These are phyloP conservation scores for Fusarium sp. DNA, from an alignment of 2,329 filamentous ascomycete species.

Conservation along the genomic window DNA sequence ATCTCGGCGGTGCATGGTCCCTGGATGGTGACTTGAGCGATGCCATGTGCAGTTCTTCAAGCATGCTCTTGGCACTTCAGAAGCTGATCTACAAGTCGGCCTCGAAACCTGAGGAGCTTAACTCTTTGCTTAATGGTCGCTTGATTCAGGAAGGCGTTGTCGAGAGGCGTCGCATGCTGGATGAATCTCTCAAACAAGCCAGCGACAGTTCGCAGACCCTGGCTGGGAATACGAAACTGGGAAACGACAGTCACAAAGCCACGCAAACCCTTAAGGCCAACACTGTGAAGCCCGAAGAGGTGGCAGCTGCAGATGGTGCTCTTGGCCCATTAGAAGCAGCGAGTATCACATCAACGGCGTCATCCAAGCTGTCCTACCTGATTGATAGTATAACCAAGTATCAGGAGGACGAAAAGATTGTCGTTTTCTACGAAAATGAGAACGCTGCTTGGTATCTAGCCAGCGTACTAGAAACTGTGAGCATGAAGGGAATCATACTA, in stretches of 20 bases:
- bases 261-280: constrained; percentile 46
- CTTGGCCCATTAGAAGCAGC: constrained; percentile 66
- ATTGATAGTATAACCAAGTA: constrained; percentile 77
- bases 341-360: constrained; percentile 80
- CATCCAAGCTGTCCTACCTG: constrained; percentile 88
- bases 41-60: constrained; percentile 59
- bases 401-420: constrained; percentile 81
- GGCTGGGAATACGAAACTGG: constrained; percentile 57
- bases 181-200: constrained; percentile 16
- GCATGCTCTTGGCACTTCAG: constrained; percentile 63
- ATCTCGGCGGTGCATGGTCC: constrained; percentile 73
- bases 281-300: constrained; percentile 31
- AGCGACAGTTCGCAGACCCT: constrained; percentile 41
- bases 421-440: constrained; percentile 92
- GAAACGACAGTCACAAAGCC: constrained; percentile 49
- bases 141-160: constrained; percentile 53
- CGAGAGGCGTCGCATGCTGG: constrained; percentile 49
- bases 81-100: constrained; percentile 60
- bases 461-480: constrained; percentile 78
- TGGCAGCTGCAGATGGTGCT: constrained; percentile 36
- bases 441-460: constrained; percentile 89
- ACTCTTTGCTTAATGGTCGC: constrained; percentile 60
- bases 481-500: constrained; percentile 32
- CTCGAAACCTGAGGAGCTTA: constrained; percentile 56
- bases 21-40: constrained; percentile 66